Evolutionary conservation across 192 early-diverging fungal species (phyloP).

Genomic region (Linnemannia zychae): DNA sequence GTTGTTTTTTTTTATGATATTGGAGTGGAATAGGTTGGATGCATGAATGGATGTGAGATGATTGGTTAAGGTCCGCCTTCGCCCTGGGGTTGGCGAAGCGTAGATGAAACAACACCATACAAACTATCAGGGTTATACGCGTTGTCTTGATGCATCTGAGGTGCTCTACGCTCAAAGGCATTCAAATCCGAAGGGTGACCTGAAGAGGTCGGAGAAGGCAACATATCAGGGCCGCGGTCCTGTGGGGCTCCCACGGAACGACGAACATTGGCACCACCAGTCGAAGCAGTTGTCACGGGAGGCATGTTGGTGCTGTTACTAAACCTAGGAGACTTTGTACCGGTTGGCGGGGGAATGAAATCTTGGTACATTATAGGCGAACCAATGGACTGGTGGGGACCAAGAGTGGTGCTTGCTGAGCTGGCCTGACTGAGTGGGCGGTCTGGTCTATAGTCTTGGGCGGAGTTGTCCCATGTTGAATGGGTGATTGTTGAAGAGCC

Average conservation of each 20-base stretch:
- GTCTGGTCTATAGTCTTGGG: neutral
- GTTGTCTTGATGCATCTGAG: constrained; percentile 23
- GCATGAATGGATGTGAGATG: too few species aligned
- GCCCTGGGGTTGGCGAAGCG: neutral
- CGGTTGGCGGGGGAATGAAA: neutral
- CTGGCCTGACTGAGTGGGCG: neutral
- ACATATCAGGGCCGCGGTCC: constrained; percentile 13
- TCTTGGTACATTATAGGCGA: neutral
- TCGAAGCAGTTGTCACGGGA: neutral
- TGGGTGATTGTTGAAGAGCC: neutral
- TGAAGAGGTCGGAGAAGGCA: constrained; percentile 1
- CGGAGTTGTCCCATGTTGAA: neutral
- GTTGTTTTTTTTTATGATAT: neutral
- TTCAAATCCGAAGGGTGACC: constrained; percentile 41
- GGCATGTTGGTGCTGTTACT: constrained; percentile 10
- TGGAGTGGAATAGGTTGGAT: too few species aligned
- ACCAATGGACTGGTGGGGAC: neutral
- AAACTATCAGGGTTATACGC: constrained; percentile 7
- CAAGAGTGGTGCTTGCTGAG: neutral
- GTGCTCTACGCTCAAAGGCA: constrained; percentile 39
- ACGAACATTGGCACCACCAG: neutral
- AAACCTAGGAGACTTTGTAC: neutral
- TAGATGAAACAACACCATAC: neutral
- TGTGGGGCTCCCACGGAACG: constrained; percentile 31
- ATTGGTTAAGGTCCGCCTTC: neutral